Percentiles rank a stretch among this genome's conserved stretches.
phyloP scores from a whole-genome alignment of 1,284 basidiomycete genomes.

The Paramarasmius palmivorus region DNA sequence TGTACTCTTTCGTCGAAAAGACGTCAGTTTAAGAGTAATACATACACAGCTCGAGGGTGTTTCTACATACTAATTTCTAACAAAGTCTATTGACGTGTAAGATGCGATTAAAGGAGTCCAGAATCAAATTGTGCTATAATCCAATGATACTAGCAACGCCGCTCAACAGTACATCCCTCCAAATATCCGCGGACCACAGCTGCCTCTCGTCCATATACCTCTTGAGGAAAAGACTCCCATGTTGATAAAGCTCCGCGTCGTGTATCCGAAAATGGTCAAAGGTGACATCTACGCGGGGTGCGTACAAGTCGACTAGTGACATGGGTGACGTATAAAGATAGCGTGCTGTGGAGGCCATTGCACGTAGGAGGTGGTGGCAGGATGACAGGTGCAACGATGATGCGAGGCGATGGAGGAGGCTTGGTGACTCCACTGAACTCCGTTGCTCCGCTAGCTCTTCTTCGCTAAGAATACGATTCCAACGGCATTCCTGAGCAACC shows the following conservation, averaged over 20 bases:
- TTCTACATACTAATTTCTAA: too few relatives aligned
- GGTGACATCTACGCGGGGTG: constrained; percentile 37
- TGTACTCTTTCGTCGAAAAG: too few relatives aligned
- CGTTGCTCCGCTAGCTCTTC: neutral
- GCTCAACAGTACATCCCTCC: too few relatives aligned
- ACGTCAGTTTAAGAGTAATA: too few relatives aligned
- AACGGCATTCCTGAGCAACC: constrained; percentile 36
- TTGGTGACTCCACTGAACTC: constrained; percentile 4
- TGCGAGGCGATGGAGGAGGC: constrained; percentile 19
- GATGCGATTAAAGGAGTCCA: too few relatives aligned
- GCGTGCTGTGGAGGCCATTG: constrained; percentile 22
- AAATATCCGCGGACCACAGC: too few relatives aligned
- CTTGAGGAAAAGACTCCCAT: constrained; percentile 18
- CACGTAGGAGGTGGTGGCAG: too few relatives aligned
- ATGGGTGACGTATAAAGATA: constrained; percentile 29
- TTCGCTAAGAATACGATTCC: constrained; percentile 26
- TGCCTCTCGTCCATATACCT: too few relatives aligned
- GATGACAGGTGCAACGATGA: constrained; percentile 7
- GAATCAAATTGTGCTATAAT: too few relatives aligned
- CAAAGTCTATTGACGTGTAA: too few relatives aligned
- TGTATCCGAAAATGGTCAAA: constrained; percentile 44
- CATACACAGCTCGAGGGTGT: too few relatives aligned
- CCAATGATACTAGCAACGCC: too few relatives aligned
- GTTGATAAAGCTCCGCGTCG: constrained; percentile 40
- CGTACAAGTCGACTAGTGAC: constrained; percentile 33